Percentiles rank a stretch among this genome's conserved stretches.
phyloP scores from a whole-genome alignment of 2,329 filamentous ascomycete species.

The Aspergillus viridinutans region DNA sequence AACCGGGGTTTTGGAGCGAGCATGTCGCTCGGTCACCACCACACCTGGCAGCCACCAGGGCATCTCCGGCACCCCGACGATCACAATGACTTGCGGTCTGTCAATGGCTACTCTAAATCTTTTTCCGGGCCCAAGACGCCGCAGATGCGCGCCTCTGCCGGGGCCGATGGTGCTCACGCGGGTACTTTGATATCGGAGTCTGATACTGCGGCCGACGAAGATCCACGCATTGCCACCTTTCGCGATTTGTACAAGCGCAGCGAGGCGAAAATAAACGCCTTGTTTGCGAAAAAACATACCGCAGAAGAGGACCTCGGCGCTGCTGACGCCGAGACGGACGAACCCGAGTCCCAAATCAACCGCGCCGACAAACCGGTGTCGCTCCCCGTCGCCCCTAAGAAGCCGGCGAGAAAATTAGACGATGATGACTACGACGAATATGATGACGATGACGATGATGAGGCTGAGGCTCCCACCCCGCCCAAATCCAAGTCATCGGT shows the following conservation, averaged over 20 bases:
- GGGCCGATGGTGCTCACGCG: constrained; percentile 45
- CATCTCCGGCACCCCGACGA: constrained; percentile 61
- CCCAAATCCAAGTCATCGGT: constrained; percentile 49
- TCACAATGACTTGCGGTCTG: constrained; percentile 39
- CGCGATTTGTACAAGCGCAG: constrained; percentile 71
- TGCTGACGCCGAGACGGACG: constrained; percentile 49
- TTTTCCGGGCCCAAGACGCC: constrained; percentile 44
- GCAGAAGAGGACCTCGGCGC: constrained; percentile 26
- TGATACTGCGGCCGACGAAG: constrained; percentile 63
- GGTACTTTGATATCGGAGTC: constrained; percentile 47
- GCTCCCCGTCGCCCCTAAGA: constrained; percentile 45
- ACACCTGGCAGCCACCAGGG: constrained; percentile 62
- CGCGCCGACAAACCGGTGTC: constrained; percentile 49
- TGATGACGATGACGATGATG: constrained; percentile 57
- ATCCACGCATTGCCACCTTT: constrained; percentile 66
- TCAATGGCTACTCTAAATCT: constrained; percentile 42
- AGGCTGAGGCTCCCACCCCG: constrained; percentile 46
- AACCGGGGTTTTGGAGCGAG: constrained; percentile 45
- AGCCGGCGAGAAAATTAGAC: constrained; percentile 69
- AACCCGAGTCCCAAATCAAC: constrained; percentile 25
- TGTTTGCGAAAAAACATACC: constrained; percentile 58
- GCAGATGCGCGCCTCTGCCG: constrained; percentile 40
- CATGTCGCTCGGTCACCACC: constrained; percentile 66
- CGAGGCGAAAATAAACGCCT: constrained; percentile 69
- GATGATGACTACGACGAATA: constrained; percentile 71